Conservation (phyloP, 768 basidiomycete genomes). For the Kwoniella dejecticola region DNA sequence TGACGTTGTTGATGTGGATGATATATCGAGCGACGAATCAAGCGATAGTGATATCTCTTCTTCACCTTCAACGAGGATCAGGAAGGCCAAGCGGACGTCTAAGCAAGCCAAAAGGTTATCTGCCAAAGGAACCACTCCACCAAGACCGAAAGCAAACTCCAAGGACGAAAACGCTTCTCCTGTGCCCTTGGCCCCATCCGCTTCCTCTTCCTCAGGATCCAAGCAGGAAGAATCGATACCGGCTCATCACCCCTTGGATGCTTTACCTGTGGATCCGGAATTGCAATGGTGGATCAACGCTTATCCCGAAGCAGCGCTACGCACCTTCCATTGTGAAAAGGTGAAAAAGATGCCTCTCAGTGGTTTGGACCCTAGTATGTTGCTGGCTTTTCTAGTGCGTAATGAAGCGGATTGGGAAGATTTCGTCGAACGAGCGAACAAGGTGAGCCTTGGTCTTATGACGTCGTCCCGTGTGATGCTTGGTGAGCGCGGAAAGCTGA, state of each 20-base stretch:
- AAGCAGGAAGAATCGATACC: too few relatives aligned
- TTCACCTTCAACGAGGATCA: constrained; percentile 11
- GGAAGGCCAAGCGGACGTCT: constrained; percentile 3
- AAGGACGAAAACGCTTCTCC: constrained; percentile 44
- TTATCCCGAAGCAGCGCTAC: constrained; percentile 71
- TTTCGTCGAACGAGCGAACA: constrained; percentile 68
- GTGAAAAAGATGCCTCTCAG: constrained; percentile 91
- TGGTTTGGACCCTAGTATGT: constrained; percentile 93
- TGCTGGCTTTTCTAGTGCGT: constrained; percentile 85
- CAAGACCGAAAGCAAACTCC: background rate
- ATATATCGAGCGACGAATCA: constrained; percentile 32
- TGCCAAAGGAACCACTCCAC: background rate
- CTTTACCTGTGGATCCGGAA: constrained; percentile 44
- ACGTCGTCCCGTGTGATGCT: background rate
- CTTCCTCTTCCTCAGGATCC: background rate
- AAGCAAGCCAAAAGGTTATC: constrained; percentile 7
- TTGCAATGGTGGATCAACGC: constrained; percentile 65
- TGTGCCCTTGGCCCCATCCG: constrained; percentile 32
- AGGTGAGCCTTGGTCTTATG: constrained; percentile 62
- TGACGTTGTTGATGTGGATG: constrained; percentile 46
- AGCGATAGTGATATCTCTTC: constrained; percentile 28
- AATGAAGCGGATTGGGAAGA: constrained; percentile 85
- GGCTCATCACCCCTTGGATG: constrained; percentile 14
- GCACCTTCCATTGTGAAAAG: constrained; percentile 94
- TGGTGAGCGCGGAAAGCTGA: background rate